Conservation (phyloP, 108 stramenopile genomes). For the Skeletonema grethae region DNA sequence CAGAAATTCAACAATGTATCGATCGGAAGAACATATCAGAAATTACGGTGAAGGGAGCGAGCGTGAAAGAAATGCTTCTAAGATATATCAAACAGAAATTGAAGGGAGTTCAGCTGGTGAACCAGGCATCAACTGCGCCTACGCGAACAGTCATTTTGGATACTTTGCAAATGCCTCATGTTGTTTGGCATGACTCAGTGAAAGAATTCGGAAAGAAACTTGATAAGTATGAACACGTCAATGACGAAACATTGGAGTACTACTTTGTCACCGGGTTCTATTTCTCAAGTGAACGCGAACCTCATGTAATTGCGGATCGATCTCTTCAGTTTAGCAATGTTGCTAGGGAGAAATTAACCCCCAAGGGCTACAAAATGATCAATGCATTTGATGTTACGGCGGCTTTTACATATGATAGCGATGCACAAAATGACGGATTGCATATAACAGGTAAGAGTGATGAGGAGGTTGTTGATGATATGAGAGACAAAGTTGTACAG, state of each 20-base stretch:
- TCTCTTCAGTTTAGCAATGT: constrained; percentile 23
- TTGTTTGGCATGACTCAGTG: constrained; percentile 20
- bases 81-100: constrained; percentile 22
- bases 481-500: too few species aligned
- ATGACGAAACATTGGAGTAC: constrained; percentile 12
- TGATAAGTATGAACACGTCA: not conserved
- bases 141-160: not conserved
- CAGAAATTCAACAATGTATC: constrained; percentile 29
- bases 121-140: not conserved
- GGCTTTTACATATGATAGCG: constrained; percentile 48
- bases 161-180: constrained; percentile 41
- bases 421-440: constrained; percentile 39
- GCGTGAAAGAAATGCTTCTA: constrained; percentile 5
- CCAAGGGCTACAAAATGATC: constrained; percentile 52
- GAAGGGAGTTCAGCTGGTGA: constrained; percentile 12
- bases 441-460: constrained; percentile 30
- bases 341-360: constrained; percentile 15
- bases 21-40: constrained; percentile 22
- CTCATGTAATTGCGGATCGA: constrained; percentile 25
- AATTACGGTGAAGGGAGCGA: constrained; percentile 22
- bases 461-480: too few species aligned
- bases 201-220: constrained; percentile 14
- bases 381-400: constrained; percentile 50
- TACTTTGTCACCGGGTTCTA: constrained; percentile 34
- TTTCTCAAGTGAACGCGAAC: constrained; percentile 29